These are phyloP conservation scores for Exobasidium rhododendri DNA, from an alignment of 1,284 basidiomycete genomes.

Conservation along the genomic window DNA sequence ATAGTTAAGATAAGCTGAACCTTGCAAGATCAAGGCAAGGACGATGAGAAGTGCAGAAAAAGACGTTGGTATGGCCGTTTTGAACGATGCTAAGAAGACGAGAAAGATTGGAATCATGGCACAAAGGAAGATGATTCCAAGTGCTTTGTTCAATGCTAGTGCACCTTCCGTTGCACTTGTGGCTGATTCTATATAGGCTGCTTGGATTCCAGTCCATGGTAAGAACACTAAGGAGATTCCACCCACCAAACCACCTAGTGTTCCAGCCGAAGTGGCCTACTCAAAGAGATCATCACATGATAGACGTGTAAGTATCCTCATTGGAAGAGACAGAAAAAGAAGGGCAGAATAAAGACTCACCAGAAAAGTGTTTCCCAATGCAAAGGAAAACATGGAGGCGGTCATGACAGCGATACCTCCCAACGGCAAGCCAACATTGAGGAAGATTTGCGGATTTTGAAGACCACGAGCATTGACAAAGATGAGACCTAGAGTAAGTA, in stretches of 20 bases:
- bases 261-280: slow-evolving; percentile 25
- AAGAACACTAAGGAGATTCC: slow-evolving; percentile 31
- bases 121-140: slow-evolving; percentile 27
- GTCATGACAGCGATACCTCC: slow-evolving; percentile 38
- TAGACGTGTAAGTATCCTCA: too few species aligned
- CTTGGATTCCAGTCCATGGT: slow-evolving; percentile 37
- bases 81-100: slow-evolving; percentile 29
- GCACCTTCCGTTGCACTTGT: slow-evolving; percentile 15
- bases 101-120: slow-evolving; percentile 37
- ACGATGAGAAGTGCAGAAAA: slow-evolving; percentile 25
- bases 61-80: slow-evolving; percentile 23
- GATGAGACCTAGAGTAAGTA: slow-evolving; percentile 28
- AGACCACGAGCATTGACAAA: slow-evolving; percentile 16
- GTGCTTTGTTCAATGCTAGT: slow-evolving; percentile 23
- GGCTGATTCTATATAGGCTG: slow-evolving; percentile 22
- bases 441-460: slow-evolving; percentile 9
- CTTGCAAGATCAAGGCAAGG: slow-evolving; percentile 25
- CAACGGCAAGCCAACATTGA: slow-evolving; percentile 29
- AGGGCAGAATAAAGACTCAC: neutral
- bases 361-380: slow-evolving; percentile 32
- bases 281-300: too few species aligned
- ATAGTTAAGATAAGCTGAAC: slow-evolving; percentile 22
- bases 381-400: slow-evolving; percentile 35
- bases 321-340: neutral
- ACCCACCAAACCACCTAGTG: slow-evolving; percentile 27